A percentile compares a stretch with the other conserved stretches of the same genome.
Conservation (phyloP, 768 basidiomycete species). For the Phaffia australis region DNA sequence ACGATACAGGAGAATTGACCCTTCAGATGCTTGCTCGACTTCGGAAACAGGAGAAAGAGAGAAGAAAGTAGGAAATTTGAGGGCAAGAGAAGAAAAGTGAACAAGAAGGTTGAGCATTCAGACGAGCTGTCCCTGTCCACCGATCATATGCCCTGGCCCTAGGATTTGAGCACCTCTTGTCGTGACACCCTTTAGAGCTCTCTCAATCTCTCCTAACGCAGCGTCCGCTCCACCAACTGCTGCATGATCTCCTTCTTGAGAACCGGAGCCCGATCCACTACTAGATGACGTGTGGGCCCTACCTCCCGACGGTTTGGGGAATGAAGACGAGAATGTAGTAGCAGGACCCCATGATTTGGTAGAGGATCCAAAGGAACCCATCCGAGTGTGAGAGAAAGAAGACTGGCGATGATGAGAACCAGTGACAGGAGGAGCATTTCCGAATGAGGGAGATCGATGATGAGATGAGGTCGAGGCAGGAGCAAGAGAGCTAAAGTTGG, state of each 20-base stretch:
- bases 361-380: slow-evolving; percentile 21
- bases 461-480: neutral
- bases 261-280: too few relatives aligned
- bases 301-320: neutral
- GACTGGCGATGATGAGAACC: neutral
- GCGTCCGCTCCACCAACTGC: slow-evolving; percentile 11
- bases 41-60: neutral
- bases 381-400: slow-evolving; percentile 7
- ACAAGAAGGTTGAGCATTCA: neutral
- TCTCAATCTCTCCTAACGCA: slow-evolving; percentile 12
- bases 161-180: neutral
- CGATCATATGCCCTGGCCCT: neutral
- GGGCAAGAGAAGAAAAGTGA: neutral
- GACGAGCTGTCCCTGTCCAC: neutral
- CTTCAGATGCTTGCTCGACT: too few relatives aligned
- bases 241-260: neutral
- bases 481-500: neutral
- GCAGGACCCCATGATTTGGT: neutral
- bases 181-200: neutral
- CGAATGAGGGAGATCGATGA: neutral
- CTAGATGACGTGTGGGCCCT: neutral
- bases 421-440: neutral
- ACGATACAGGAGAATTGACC: neutral
- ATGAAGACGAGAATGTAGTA: neutral
- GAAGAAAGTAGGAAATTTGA: neutral